These are phyloP conservation scores for Eucalyptus leucophloia DNA, from an alignment of 345 rosid genomes.

Conservation along the genomic window DNA sequence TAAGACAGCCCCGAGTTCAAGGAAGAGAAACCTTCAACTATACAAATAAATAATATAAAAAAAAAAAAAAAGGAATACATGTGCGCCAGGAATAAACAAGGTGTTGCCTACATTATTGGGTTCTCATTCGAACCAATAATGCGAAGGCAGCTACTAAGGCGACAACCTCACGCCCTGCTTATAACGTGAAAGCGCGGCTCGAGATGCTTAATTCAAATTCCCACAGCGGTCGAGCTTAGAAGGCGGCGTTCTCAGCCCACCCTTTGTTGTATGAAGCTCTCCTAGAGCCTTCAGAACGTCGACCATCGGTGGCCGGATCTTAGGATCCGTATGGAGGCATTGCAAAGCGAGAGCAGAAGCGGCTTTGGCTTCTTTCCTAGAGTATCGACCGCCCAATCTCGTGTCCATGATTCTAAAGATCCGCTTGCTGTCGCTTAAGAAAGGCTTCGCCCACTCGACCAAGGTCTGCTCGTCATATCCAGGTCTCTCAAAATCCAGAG, in stretches of 20 bases:
- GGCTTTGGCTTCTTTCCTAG: conserved; percentile 68
- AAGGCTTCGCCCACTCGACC: conserved; percentile 89
- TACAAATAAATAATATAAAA: background rate
- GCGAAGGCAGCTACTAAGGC: background rate
- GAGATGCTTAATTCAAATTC: background rate
- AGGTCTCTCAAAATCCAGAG: conserved; percentile 41
- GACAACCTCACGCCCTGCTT: background rate
- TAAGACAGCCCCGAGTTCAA: background rate
- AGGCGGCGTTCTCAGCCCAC: background rate
- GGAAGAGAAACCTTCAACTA: background rate
- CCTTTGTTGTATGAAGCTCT: conserved; percentile 5
- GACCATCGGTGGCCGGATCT: conserved; percentile 53
- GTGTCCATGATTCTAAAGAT: conserved; percentile 83
- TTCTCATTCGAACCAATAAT: background rate
- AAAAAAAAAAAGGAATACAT: background rate
- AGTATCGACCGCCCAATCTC: conserved; percentile 70
- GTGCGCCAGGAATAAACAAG: background rate
- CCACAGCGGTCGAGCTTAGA: background rate
- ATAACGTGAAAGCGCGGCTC: background rate
- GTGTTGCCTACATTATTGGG: background rate
- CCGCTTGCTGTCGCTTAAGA: conserved; percentile 48
- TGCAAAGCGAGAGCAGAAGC: conserved; percentile 59
- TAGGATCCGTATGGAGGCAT: conserved; percentile 59
- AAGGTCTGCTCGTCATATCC: conserved; percentile 39
- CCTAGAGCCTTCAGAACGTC: conserved; percentile 40